Evolutionary conservation across 257 asterid genomes (phyloP).

Genomic region (Solanum infundibuliforme): DNA sequence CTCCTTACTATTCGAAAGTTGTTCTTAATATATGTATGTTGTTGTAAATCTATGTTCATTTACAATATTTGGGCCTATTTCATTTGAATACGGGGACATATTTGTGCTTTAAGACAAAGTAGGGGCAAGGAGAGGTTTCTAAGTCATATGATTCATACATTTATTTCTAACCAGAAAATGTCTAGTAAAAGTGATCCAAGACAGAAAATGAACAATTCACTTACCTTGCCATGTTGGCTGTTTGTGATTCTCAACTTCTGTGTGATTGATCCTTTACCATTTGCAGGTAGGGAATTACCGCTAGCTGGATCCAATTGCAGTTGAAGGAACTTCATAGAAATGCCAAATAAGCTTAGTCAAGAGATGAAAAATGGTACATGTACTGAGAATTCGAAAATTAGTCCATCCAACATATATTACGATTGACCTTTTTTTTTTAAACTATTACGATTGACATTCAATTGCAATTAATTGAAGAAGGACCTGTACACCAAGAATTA

Average conservation of each 20-base stretch:
- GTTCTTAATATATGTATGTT: background rate
- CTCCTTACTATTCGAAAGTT: background rate
- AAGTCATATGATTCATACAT: background rate
- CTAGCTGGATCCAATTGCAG: conserved; percentile 95
- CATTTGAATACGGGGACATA: background rate
- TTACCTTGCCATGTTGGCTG: conserved; percentile 93
- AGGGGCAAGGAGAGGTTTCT: background rate
- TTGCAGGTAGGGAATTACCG: conserved; percentile 61
- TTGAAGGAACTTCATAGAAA: conserved; percentile 70
- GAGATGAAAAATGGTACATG: background rate
- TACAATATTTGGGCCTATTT: background rate
- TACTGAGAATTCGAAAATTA: background rate
- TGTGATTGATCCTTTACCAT: conserved; percentile 53
- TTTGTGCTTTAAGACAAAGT: background rate
- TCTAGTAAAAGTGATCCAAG: background rate
- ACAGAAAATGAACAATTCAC: background rate
- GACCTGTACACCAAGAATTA: background rate
- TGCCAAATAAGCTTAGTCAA: background rate
- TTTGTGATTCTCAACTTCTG: conserved; percentile 75
- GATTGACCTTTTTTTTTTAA: background rate
- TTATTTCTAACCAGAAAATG: background rate
- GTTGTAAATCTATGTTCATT: background rate
- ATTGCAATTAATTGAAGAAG: background rate
- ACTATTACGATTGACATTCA: background rate
- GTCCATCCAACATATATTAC: background rate